Conservation (phyloP, 192 early-diverging fungal genomes). For the Backusella mclennaniae region DNA sequence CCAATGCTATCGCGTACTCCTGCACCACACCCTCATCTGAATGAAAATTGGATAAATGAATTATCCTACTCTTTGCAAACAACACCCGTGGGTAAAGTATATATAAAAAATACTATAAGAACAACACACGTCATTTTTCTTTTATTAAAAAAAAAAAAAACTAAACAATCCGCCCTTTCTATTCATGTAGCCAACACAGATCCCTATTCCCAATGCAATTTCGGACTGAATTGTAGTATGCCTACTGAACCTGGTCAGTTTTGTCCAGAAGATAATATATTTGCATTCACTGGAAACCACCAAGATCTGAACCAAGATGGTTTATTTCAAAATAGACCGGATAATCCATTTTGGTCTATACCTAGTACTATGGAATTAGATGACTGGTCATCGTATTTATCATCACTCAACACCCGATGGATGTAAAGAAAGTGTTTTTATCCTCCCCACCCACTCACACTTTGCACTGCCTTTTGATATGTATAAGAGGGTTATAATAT, state of each 20-base stretch:
- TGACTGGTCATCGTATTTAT: slow-evolving; percentile 30
- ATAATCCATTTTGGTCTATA: slow-evolving; percentile 34
- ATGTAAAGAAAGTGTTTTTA: not conserved
- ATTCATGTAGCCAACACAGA: not conserved
- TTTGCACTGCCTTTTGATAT: not conserved
- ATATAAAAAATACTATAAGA: not conserved
- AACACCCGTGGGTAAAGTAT: not conserved
- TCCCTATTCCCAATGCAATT: not conserved
- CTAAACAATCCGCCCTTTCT: no score
- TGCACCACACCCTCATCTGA: not conserved
- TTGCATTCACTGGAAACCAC: no score
- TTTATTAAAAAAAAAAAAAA: not conserved
- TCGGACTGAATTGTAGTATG: not conserved
- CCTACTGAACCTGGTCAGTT: not conserved
- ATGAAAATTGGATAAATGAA: slow-evolving; percentile 26
- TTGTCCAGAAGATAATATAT: slow-evolving; percentile 8
- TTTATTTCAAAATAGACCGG: slow-evolving; percentile 25
- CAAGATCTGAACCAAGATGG: not conserved
- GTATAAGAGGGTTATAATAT: no score
- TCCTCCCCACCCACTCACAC: not conserved
- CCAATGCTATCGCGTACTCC: not conserved
- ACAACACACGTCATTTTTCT: not conserved
- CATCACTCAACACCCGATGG: not conserved
- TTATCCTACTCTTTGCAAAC: slow-evolving; percentile 18
- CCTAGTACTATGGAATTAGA: slow-evolving; percentile 31